Base-by-base conservation (phyloP, 2,329 filamentous ascomycete genomes). In the Botrytis hyacinthi region DNA sequence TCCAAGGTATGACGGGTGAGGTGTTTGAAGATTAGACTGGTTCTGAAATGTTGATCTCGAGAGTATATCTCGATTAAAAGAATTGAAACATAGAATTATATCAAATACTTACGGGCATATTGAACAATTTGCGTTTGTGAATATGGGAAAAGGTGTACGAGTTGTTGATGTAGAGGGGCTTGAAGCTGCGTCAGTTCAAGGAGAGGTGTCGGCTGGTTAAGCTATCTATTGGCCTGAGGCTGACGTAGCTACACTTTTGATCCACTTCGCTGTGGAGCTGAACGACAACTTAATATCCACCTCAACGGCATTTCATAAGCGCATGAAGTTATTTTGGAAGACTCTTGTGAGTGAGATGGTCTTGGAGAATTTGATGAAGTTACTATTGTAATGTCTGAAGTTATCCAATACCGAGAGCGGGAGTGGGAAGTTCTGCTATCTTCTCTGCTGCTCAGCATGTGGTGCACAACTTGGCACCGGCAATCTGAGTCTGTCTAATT, bases 101-200 rank as follows among this genome's bases (percentile, higher is more conserved):
- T 42, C 18, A 16, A 16, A 32, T 42, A 32, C 66, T 69, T 57
- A 69, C 66, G 48, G 66, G 66, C 66, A 69, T 69, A 69, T 57
- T 69, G 66, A 57, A 42, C 26, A 69, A 57, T 69, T 57, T 40
- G n/a, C n/a, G 37, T 26, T 69, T 42, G 48, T 22, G 16, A 42
- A 32, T 44, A 32, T 57, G 66, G 35, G 48, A 32, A 69, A 42
- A 6, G 48, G 22, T 69, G 37, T 57, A 68, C 54, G 48, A 42
- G 35, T 57, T 69, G 66, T 42, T 42, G 29, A 69, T 57, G 66
- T 57, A 46, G 48, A 57, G 66, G 66, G 66, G 48, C 18, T 57
- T 57, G 44, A 68, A 68, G 66, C 66, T 68, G 48, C 48, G 48
- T 68, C 48, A 68, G 66, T 68, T 68, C 66, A 68, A 69, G 66